Percentiles rank a stretch among this genome's conserved stretches.
These are phyloP conservation scores for Pichia sp. DNA, from an alignment of 1,139 yeast species.

Conservation along the genomic window DNA sequence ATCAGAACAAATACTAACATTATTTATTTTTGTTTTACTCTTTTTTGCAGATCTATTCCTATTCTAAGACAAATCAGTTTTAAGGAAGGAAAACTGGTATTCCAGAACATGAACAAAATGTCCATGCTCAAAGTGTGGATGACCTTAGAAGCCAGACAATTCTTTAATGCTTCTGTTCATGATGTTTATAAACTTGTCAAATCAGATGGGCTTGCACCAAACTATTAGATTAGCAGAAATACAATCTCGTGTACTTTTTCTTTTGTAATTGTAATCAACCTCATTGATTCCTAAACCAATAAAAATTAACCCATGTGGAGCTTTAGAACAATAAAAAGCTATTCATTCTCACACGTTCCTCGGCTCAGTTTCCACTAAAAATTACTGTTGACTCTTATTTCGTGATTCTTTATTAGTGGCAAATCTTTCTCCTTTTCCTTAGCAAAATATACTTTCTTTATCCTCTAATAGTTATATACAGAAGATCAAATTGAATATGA, in stretches of 20 bases:
- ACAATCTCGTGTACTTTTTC: neutral
- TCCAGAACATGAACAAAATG: slow-evolving; percentile 53
- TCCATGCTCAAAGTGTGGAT: slow-evolving; percentile 90
- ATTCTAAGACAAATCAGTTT: slow-evolving; percentile 78
- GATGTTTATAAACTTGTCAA: slow-evolving; percentile 58
- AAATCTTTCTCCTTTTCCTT: neutral
- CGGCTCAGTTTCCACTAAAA: neutral
- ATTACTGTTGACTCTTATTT: neutral
- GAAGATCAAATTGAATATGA: slow-evolving; percentile 46
- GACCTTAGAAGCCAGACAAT: slow-evolving; percentile 81
- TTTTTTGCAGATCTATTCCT: slow-evolving; percentile 67
- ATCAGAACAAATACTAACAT: slow-evolving; percentile 10
- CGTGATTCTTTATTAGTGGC: neutral
- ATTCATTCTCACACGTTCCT: too few relatives aligned
- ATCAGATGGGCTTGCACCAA: slow-evolving; percentile 57
- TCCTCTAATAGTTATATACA: too few relatives aligned
- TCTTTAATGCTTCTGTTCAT: slow-evolving; percentile 77
- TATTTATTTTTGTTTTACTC: slow-evolving; percentile 5
- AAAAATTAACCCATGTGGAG: neutral
- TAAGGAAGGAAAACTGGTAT: slow-evolving; percentile 55
- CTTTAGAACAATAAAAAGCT: too few relatives aligned
- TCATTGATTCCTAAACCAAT: neutral
- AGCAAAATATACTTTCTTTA: too few relatives aligned
- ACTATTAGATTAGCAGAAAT: slow-evolving; percentile 30
- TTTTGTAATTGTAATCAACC: neutral